A percentile compares a stretch with the other conserved stretches of the same genome.
These are phyloP conservation scores for Penicillium hordei DNA, from an alignment of 2,329 filamentous ascomycete species.

Conservation along the genomic window DNA sequence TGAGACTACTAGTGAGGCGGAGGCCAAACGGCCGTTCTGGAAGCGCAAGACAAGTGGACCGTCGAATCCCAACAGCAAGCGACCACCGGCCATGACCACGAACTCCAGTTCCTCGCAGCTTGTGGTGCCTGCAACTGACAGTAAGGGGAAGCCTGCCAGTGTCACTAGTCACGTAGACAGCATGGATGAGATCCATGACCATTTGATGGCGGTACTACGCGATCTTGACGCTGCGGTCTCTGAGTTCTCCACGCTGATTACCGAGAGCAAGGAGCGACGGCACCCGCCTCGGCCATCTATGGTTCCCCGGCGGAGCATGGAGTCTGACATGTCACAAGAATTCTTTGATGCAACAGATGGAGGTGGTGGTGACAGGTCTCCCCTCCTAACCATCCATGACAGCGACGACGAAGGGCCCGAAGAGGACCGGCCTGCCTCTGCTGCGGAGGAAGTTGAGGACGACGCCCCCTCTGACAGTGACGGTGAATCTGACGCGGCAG, in stretches of 20 bases:
- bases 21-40: constrained; percentile 80
- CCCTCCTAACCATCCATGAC: constrained; percentile 72
- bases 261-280: constrained; percentile 76
- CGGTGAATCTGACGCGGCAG: constrained; percentile 46
- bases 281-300: constrained; percentile 55
- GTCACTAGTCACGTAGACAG: constrained; percentile 45
- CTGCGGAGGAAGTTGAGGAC: constrained; percentile 48
- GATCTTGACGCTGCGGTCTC: constrained; percentile 81
- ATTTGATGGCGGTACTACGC: constrained; percentile 77
- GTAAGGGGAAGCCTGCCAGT: constrained; percentile 37
- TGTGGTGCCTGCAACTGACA: constrained; percentile 46
- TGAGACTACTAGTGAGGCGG: constrained; percentile 35
- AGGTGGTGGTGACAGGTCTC: constrained; percentile 54
- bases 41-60: constrained; percentile 73
- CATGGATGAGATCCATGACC: constrained; percentile 71
- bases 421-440: constrained; percentile 12
- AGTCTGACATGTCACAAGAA: constrained; percentile 79
- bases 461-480: constrained; percentile 67
- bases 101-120: constrained; percentile 52
- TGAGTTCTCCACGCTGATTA: constrained; percentile 76
- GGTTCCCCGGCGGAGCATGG: constrained; percentile 67
- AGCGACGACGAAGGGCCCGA: constrained; percentile 66
- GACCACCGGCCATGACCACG: constrained; percentile 46
- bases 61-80: constrained; percentile 39
- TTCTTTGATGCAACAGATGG: constrained; percentile 89